Conservation (phyloP, 2,329 filamentous ascomycete species). For the Cercospora brassicicola region DNA sequence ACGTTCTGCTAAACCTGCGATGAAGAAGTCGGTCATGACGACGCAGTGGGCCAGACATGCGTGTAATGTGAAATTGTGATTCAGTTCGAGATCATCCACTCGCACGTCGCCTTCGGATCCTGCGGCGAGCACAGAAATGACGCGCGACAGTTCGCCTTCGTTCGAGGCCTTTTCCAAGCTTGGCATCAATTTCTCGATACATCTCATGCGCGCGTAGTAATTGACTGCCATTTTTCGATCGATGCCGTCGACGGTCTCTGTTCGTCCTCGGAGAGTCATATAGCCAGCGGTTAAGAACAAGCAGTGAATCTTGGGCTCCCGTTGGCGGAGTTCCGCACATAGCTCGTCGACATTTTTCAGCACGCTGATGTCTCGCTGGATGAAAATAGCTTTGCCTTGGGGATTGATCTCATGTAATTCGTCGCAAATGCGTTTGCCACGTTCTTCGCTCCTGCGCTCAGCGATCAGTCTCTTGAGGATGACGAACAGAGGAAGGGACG, state of each 20-base stretch:
- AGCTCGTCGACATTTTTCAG: slow-evolving; percentile 46
- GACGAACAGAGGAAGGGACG: not conserved
- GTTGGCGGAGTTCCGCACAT: slow-evolving; percentile 51
- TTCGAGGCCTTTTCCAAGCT: slow-evolving; percentile 49
- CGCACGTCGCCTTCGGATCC: slow-evolving; percentile 56
- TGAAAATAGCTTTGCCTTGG: slow-evolving; percentile 42
- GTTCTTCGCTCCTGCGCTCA: slow-evolving; percentile 39
- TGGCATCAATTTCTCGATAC: slow-evolving; percentile 59
- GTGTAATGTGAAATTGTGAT: slow-evolving; percentile 42
- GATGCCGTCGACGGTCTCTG: slow-evolving; percentile 59
- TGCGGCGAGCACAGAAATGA: slow-evolving; percentile 57
- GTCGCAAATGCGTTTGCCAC: slow-evolving; percentile 41
- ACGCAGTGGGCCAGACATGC: slow-evolving; percentile 46
- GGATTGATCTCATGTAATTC: slow-evolving; percentile 44
- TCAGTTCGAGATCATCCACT: slow-evolving; percentile 49
- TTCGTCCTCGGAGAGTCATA: slow-evolving; percentile 45
- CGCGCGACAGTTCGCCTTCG: slow-evolving; percentile 49
- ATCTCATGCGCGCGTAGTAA: slow-evolving; percentile 60
- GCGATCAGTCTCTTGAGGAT: not conserved
- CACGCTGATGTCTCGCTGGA: slow-evolving; percentile 46
- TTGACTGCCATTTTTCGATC: slow-evolving; percentile 53
- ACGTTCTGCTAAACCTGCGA: slow-evolving; percentile 52
- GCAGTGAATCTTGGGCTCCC: slow-evolving; percentile 56
- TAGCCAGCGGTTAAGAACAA: slow-evolving; percentile 57
- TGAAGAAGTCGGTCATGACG: slow-evolving; percentile 52